Conservation (phyloP, 1,284 basidiomycete species). For the Moesziomyces aphidis region DNA sequence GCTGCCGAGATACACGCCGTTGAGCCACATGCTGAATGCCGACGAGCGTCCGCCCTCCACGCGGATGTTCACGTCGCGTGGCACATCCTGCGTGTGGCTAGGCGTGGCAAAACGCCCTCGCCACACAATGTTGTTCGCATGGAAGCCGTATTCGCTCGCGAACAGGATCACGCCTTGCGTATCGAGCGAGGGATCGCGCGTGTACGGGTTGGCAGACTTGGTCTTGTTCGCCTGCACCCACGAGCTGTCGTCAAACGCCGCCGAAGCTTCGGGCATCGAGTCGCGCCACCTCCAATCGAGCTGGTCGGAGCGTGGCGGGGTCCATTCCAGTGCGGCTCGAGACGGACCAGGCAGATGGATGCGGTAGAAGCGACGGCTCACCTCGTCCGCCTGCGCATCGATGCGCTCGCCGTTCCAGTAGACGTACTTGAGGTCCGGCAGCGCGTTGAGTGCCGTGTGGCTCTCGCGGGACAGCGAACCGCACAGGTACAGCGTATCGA, state of each 20-base stretch:
- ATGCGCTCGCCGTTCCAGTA: conserved; percentile 34
- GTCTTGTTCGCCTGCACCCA: conserved; percentile 77
- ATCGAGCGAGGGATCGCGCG: conserved; percentile 73
- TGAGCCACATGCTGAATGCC: conserved; percentile 83
- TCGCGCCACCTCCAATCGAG: conserved; percentile 77
- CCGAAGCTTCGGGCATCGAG: conserved; percentile 77
- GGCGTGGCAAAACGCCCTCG: conserved; percentile 76
- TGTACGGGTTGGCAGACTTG: conserved; percentile 76
- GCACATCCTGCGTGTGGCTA: conserved; percentile 62
- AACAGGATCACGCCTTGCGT: conserved; percentile 72
- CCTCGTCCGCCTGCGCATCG: not conserved
- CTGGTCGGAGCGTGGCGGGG: conserved; percentile 9
- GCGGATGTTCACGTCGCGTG: conserved; percentile 75
- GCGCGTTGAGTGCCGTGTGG: conserved; percentile 10
- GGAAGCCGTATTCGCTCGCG: conserved; percentile 73
- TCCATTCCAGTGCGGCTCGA: conserved; percentile 8
- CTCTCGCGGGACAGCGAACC: conserved; percentile 6
- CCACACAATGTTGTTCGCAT: conserved; percentile 79
- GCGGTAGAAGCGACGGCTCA: no score
- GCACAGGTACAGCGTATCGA: conserved; percentile 36
- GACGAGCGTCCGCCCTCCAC: conserved; percentile 82
- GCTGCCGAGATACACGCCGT: conserved; percentile 78
- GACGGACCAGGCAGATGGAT: conserved; percentile 9
- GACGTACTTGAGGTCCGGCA: conserved; percentile 18
- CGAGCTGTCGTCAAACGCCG: conserved; percentile 67